Conservation (phyloP, 1,139 yeast genomes). For the Diutina ranongensis region DNA sequence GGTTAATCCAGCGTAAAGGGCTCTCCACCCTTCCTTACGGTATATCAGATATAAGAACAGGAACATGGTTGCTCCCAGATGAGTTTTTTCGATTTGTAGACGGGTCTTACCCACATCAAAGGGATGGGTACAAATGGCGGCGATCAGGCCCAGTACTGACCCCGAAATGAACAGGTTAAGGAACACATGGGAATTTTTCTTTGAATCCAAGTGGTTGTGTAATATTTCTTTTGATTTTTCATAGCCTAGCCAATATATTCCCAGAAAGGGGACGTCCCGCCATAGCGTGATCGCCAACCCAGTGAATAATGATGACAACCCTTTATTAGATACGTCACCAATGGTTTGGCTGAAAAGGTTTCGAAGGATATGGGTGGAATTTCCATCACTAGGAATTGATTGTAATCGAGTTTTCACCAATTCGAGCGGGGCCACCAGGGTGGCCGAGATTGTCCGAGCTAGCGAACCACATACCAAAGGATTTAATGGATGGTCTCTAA, state of each 20-base stretch:
- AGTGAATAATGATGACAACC: constrained; percentile 57
- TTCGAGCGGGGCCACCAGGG: constrained; percentile 81
- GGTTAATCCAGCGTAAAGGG: constrained; percentile 72
- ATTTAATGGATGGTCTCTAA: constrained; percentile 39
- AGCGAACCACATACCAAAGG: constrained; percentile 81
- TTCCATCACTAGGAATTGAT: constrained; percentile 47
- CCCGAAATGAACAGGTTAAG: constrained; percentile 74
- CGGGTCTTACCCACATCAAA: constrained; percentile 97
- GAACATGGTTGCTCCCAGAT: constrained; percentile 34
- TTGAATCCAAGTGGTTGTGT: constrained; percentile 13
- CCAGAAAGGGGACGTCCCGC: constrained; percentile 97
- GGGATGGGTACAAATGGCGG: constrained; percentile 84
- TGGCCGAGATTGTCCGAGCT: constrained; percentile 78
- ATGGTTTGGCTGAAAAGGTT: constrained; percentile 47
- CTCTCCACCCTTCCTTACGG: constrained; percentile 60
- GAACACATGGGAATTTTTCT: constrained; percentile 45
- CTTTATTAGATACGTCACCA: constrained; percentile 42
- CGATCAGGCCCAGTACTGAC: constrained; percentile 70
- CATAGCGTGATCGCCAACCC: constrained; percentile 84
- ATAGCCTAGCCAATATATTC: constrained; percentile 87
- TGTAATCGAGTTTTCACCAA: constrained; percentile 80
- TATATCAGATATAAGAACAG: constrained; percentile 50
- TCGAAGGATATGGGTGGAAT: constrained; percentile 20
- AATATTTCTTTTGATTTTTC: constrained; percentile 32
- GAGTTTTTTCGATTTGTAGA: constrained; percentile 45